Base-by-base conservation (phyloP, 495 filamentous ascomycete genomes). In the Neurospora cerealis region DNA sequence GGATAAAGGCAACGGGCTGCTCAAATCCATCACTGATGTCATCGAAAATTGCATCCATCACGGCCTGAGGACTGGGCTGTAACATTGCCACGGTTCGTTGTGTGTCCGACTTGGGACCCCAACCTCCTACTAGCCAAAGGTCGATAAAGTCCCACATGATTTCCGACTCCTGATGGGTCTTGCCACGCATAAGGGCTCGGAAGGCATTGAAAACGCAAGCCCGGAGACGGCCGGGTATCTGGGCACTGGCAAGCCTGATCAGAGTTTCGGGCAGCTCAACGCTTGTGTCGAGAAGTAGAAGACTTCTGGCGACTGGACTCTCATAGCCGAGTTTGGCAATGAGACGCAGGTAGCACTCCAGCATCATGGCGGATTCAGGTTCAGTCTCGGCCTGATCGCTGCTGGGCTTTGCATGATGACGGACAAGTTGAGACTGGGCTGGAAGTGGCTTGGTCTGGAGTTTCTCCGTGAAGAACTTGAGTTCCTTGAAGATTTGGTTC, bases 271-370 rank as follows among this genome's bases (percentile, higher is more conserved):
- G 84, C 21, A 96, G 81, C 73, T 87, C 86, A 75, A 91, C 87
- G 2, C 84, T 84, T 42, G 88, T 82, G 76, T 92, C 88, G n/a
- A 86, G 81, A 15, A 94, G 79, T 73, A 97, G 83, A 84, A 89
- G 95, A 38, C 85, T 80, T 73, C 93, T 85, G 10, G 93, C 91
- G n/a, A 82, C 78, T 46, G 84, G 83, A 79, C 92, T 94, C 75
- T 93, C 85, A 13, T 86, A 83, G 69, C 89, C 91, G 36, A 98
- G 82, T 78, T 95, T 93, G 5, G 92, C 88, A 73, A 96, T 92
- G 8, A 99, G 85, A 11, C 94, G 89, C 44, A 99, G 86, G 78
- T 97, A 97, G 75, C 93, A 94, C 78, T 97, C 94, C 39, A 98
- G 85, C 93, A 98, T 97, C 77, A 96, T 89, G 19, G 89, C 89